Evolutionary conservation across 2,329 filamentous ascomycete species (phyloP).

Genomic region (Aureobasidium sp.): DNA sequence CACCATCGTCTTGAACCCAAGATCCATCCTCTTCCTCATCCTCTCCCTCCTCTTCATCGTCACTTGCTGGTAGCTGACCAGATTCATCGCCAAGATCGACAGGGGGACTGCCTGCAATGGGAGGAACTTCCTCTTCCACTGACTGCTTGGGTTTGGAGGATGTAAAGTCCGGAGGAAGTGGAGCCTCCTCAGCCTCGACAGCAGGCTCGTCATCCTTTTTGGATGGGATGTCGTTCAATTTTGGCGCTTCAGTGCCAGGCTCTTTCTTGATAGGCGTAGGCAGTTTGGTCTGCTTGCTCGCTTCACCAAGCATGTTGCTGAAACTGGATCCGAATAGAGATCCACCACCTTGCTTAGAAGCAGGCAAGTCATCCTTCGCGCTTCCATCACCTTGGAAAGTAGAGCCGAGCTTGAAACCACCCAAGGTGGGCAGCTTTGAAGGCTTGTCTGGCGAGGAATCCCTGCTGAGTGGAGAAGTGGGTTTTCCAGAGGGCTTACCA

Average conservation of each 20-base stretch:
- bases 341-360: conserved; percentile 28
- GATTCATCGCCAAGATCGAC: conserved; percentile 28
- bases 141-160: conserved; percentile 20
- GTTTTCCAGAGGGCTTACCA: conserved; percentile 15
- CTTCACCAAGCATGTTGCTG: conserved; percentile 21
- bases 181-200: conserved; percentile 18
- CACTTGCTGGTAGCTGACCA: conserved; percentile 21
- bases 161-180: conserved; percentile 31
- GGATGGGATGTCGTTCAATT: conserved; percentile 25
- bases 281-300: conserved; percentile 28
- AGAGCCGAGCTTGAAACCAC: conserved; percentile 58
- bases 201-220: conserved; percentile 13
- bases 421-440: conserved; percentile 24
- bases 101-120: conserved; percentile 40
- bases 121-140: conserved; percentile 26
- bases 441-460: conserved; percentile 13
- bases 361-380: conserved; percentile 50
- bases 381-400: conserved; percentile 58
- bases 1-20: conserved; percentile 16
- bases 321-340: conserved; percentile 26
- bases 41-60: conserved; percentile 22
- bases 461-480: conserved; percentile 13
- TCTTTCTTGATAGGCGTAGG: conserved; percentile 31
- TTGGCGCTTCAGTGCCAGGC: conserved; percentile 23
- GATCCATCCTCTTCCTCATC: conserved; percentile 26